Conservation (phyloP, 2,329 filamentous ascomycete species). For the Metarhizium guizhouense region DNA sequence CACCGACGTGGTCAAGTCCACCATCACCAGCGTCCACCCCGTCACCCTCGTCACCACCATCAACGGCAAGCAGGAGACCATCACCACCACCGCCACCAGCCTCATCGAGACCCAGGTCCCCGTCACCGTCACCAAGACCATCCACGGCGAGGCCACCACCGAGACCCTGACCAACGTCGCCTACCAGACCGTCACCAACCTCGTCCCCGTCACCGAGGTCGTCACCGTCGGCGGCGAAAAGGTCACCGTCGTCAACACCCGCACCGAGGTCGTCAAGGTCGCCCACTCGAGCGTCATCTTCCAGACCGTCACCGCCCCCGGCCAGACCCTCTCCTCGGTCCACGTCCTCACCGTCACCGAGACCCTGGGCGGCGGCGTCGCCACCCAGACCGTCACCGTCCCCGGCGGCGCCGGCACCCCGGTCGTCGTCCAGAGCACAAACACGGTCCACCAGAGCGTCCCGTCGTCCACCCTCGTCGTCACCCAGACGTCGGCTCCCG, state of each 20-base stretch:
- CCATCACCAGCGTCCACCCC: constrained; percentile 27
- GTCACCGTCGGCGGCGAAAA: constrained; percentile 24
- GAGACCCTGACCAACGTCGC: constrained; percentile 9
- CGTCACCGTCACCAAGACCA: constrained; percentile 23
- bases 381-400: constrained; percentile 32
- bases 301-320: constrained; percentile 28
- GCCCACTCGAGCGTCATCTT: constrained; percentile 20
- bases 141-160: constrained; percentile 6
- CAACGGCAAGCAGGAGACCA: constrained; percentile 26
- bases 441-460: constrained; percentile 16
- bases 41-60: constrained; percentile 35
- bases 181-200: constrained; percentile 34
- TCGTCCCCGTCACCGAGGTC: constrained; percentile 20
- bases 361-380: constrained; percentile 28
- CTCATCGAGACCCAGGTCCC: constrained; percentile 22
- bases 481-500: neutral
- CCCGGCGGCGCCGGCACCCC: constrained; percentile 24
- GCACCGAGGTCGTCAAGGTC: constrained; percentile 19
- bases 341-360: constrained; percentile 31
- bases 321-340: constrained; percentile 22
- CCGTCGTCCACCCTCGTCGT: constrained; percentile 17
- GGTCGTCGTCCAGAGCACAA: constrained; percentile 27
- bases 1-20: constrained; percentile 23
- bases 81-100: constrained; percentile 28
- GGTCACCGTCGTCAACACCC: constrained; percentile 13